Percentiles rank a stretch among this genome's conserved stretches.
Conservation (phyloP, 768 basidiomycete species). For the Tephrocybe sp. region DNA sequence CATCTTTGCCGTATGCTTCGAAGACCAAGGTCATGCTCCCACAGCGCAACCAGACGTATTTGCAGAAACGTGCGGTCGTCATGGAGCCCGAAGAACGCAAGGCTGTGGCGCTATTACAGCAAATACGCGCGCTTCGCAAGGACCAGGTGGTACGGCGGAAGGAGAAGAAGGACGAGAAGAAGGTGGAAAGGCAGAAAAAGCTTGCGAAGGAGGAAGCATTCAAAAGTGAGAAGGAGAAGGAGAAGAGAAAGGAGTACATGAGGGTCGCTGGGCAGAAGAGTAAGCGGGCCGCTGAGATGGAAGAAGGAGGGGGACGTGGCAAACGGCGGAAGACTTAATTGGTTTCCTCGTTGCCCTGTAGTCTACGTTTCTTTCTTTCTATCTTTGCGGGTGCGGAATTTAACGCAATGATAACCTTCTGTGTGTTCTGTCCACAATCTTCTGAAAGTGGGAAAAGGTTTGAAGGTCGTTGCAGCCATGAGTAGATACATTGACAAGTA, state of each 20-base stretch:
- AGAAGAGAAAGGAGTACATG: conserved; percentile 79
- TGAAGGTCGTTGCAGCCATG: no score
- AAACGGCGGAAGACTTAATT: conserved; percentile 51
- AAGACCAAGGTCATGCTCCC: conserved; percentile 85
- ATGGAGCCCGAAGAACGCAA: conserved; percentile 95
- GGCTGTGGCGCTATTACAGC: conserved; percentile 88
- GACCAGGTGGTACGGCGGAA: conserved; percentile 78
- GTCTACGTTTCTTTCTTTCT: no score
- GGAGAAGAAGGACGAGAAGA: conserved; percentile 86
- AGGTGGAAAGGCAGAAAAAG: conserved; percentile 67
- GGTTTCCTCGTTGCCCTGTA: no score
- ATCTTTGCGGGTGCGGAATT: no score
- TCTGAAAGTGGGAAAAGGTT: no score
- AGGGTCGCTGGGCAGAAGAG: conserved; percentile 66
- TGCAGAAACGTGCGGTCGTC: conserved; percentile 93
- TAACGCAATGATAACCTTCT: no score
- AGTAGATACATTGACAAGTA: no score
- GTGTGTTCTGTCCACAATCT: no score
- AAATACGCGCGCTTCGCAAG: conserved; percentile 89
- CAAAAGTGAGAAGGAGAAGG: conserved; percentile 69
- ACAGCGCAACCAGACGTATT: conserved; percentile 76
- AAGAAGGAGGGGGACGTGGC: conserved; percentile 52
- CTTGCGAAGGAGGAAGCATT: conserved; percentile 65
- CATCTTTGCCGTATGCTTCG: conserved; percentile 85
- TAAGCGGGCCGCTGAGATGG: conserved; percentile 61